Base-by-base conservation (phyloP, 192 early-diverging fungal species). In the Dissophora globulifera region DNA sequence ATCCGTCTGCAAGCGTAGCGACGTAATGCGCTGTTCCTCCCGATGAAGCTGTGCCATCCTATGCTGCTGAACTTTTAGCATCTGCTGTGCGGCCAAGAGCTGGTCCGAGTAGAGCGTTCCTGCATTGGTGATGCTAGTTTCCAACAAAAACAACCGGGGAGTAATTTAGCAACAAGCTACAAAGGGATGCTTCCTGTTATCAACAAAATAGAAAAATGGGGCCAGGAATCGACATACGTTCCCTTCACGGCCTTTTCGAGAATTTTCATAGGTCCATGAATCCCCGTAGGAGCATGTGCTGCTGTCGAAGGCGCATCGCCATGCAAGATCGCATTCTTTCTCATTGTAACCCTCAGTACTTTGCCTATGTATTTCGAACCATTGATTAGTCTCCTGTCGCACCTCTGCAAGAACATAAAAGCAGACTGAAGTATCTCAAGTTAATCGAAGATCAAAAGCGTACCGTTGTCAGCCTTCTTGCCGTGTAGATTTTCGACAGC, bases 391-490 rank as follows among this genome's bases (percentile, higher is more conserved):
- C 35, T 38, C 13, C 35, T 38, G 7, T 6, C 35, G 13, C 6
- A 13, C 35, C 35, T 9, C 35, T 38, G 7, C 35, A 38, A 6
- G 13, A 38, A 38, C 7, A 50, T 3, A 57, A 32, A 26, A 47
- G 33, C 5, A 19, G n/a, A n/a, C n/a, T n/a, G n/a, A n/a, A n/a
- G n/a, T n/a, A n/a, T n/a, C n/a, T n/a, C n/a, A n/a, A n/a, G n/a
- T n/a, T n/a, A n/a, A n/a, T n/a, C n/a, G n/a, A n/a, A n/a, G n/a
- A n/a, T n/a, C n/a, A 46, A 48, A 19, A 4, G 16, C 62, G 54
- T 79, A 83, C 84, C 82, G 69, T 86, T 75, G 10, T 75, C 84
- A 16, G 82, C 84, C 50, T 79, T 58, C 45, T 81, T 78, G 33
- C 81, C 81, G 51, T 86, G 65, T 41, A 83, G 57, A 41, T 81